Evolutionary conservation across 768 basidiomycete genomes (phyloP), one percentile per base, ranked within the genome.

Genomic region (Gloeostereum incarnatum): DNA sequence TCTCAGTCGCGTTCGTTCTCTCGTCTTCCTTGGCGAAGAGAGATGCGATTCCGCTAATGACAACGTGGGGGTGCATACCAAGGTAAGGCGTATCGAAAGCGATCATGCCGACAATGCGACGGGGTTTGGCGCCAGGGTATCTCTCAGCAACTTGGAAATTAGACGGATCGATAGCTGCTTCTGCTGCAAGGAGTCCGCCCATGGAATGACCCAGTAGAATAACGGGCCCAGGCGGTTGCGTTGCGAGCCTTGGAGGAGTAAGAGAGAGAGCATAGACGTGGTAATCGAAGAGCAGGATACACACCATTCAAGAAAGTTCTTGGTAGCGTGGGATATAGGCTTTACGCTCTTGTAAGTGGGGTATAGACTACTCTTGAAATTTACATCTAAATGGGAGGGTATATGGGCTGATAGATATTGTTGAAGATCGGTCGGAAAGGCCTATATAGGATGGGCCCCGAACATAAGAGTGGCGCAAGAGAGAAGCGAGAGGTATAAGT

Each of bases 11-110:
- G 5, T 36, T 48, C 29, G 31, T 51, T 41, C 45, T 46, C 22
- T 53, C 55, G 40, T 38, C 50, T 39, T 46, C 48, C 5, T 61
- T 55, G 1, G 66, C 62, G n/a, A 75, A 56, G 5, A 77, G 52
- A 3, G 72, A 74, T 4, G 72, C 71, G 26, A 77, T 63, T 1
- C 75, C 75, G 39, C 60, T 71, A 43, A 75, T 53, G 9, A 75
- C 68, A 33, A 78, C 74, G 43, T 76, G 75, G 0, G 75, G 75
- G 43, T 78, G 75, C 71, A 78, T 72, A 4, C 74, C 74, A 8
- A 78, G 63, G 43, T 65, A 75, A 10, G 75, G 75, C 1, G 68
- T 70, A 49, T 78, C 75, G 46, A 75, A 75, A 5, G 73, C 73
- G n/a, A 78, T 45, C 13, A 78, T 50, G 13, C 70, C 75, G 2